Conservation (phyloP, 2,329 filamentous ascomycete genomes). For the Colletotrichum sp. region DNA sequence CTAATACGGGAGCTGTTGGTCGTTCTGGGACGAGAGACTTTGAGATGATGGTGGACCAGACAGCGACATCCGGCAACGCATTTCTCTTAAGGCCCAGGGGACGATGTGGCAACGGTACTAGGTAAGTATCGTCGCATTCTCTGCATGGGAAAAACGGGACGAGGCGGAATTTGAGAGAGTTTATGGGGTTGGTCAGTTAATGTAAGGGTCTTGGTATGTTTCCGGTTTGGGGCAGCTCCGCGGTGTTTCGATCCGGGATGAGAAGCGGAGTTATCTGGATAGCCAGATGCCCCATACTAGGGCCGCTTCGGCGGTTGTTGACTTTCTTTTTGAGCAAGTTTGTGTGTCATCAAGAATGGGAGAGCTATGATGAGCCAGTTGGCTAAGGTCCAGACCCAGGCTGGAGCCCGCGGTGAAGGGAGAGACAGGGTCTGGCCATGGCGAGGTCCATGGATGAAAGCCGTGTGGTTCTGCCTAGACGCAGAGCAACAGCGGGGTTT, state of each 20-base stretch:
- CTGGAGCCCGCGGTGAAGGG: neutral
- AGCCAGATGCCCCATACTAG: neutral
- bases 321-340: conserved; percentile 6
- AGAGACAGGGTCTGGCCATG: neutral
- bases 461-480: neutral
- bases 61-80: neutral
- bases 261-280: neutral
- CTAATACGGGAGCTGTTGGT: neutral
- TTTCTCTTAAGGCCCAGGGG: neutral
- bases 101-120: neutral
- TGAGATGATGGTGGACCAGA: neutral
- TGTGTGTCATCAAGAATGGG: neutral
- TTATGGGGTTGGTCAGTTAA: neutral
- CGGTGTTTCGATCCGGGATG: neutral
- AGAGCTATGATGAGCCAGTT: neutral
- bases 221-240: conserved; percentile 1
- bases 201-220: conserved; percentile 2
- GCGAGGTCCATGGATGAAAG: neutral
- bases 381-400: neutral
- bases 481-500: neutral
- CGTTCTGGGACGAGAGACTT: neutral
- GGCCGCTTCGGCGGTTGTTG: neutral
- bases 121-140: neutral
- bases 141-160: neutral
- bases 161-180: conserved; percentile 6